Percentiles rank a stretch among this genome's conserved stretches.
These are phyloP conservation scores for Trichomonas tenax DNA, from an alignment of 208 protist species.

Conservation along the genomic window DNA sequence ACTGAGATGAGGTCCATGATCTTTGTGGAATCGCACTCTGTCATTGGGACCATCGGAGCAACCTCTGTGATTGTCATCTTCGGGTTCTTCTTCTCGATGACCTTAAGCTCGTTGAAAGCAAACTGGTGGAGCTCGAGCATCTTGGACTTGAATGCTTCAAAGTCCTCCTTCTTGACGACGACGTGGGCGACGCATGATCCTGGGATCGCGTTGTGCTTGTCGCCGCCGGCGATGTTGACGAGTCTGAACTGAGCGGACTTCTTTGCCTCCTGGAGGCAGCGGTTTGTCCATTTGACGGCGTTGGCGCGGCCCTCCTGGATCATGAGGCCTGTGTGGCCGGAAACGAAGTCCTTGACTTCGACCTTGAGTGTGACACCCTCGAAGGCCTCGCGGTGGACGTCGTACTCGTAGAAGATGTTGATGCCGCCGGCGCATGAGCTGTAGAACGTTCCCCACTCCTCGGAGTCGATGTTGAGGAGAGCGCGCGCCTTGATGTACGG, in stretches of 20 bases:
- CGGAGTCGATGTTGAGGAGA: background rate
- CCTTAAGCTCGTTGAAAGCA: background rate
- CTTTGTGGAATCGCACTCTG: background rate
- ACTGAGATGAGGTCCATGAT: background rate
- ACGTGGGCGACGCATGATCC: background rate
- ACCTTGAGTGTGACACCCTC: background rate
- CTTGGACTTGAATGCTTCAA: background rate
- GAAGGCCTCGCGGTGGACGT: background rate
- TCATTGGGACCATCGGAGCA: background rate
- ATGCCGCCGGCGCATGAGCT: background rate
- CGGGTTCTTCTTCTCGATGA: background rate
- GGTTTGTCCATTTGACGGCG: background rate
- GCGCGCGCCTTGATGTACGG: background rate
- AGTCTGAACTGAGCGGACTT: background rate
- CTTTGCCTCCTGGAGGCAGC: background rate
- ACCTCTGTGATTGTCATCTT: background rate
- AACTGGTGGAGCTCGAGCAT: background rate
- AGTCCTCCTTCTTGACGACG: background rate
- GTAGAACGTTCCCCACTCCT: background rate
- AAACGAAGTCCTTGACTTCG: background rate
- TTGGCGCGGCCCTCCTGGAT: background rate
- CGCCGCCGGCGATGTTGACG: background rate
- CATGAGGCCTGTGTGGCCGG: background rate
- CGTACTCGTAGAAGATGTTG: background rate
- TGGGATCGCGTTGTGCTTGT: background rate